Evolutionary conservation across 116 monocot genomes (phyloP).

Genomic region (Phalaenopsis hybrid): DNA sequence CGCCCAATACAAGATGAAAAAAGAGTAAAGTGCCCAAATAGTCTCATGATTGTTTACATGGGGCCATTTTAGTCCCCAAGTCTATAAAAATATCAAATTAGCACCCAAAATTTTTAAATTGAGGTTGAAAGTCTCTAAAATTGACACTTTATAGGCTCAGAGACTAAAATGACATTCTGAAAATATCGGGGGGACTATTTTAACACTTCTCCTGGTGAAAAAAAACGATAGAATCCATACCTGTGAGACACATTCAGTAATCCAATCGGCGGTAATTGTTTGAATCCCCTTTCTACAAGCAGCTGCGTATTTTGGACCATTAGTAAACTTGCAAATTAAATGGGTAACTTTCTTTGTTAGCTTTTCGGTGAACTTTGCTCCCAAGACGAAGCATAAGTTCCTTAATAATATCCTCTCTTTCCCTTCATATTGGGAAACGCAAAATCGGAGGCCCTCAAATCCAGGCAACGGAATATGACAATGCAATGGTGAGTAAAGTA

Average conservation of each 20-base stretch:
- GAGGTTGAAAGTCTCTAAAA: no score
- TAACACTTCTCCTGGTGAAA: constrained; percentile 1
- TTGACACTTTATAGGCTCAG: no score
- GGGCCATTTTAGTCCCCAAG: no score
- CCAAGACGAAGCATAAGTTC: constrained; percentile 75
- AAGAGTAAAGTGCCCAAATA: neutral
- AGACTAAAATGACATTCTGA: no score
- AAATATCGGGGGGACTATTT: no score
- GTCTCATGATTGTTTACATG: no score
- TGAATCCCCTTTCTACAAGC: constrained; percentile 76
- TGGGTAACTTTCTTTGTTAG: constrained; percentile 75
- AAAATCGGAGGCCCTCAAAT: constrained; percentile 66
- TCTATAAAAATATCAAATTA: no score
- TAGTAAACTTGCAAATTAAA: constrained; percentile 83
- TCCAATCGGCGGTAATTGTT: constrained; percentile 81
- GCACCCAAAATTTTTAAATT: neutral
- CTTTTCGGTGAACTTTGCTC: constrained; percentile 73
- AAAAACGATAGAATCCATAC: constrained; percentile 21
- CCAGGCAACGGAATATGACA: constrained; percentile 80
- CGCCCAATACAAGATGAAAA: neutral
- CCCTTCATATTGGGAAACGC: constrained; percentile 87
- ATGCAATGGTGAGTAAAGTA: constrained; percentile 73
- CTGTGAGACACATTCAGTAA: constrained; percentile 73
- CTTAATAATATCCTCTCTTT: constrained; percentile 72
- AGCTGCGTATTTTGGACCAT: constrained; percentile 83